Evolutionary conservation across 192 early-diverging fungal species (phyloP).

Genomic region (Coemansia sp.): DNA sequence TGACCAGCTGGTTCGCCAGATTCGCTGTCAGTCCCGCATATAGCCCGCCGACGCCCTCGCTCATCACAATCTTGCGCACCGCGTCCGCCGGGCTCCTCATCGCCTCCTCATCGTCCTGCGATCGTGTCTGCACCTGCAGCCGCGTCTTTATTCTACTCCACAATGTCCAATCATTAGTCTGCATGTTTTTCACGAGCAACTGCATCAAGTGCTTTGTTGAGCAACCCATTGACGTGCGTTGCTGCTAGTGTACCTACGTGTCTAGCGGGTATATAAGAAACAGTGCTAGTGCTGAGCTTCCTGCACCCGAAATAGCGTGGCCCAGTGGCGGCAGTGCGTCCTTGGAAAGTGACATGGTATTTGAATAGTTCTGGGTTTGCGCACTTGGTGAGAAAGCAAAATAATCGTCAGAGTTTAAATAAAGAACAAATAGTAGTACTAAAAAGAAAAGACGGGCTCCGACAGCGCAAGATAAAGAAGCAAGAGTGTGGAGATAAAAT

Average conservation of each 20-base stretch:
- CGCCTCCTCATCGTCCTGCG: conserved; percentile 34
- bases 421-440: neutral
- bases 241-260: conserved; percentile 45
- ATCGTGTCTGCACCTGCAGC: conserved; percentile 86
- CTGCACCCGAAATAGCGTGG: conserved; percentile 88
- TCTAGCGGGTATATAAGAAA: conserved; percentile 92
- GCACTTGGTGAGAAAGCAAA: no score
- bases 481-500: neutral
- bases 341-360: conserved; percentile 34
- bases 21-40: conserved; percentile 87
- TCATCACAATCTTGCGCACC: conserved; percentile 75
- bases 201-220: conserved; percentile 2
- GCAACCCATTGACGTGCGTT: neutral
- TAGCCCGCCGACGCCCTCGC: conserved; percentile 82
- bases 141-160: conserved; percentile 78
- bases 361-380: neutral
- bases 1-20: conserved; percentile 72
- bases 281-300: conserved; percentile 90
- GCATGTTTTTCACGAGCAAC: neutral
- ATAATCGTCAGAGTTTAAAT: neutral
- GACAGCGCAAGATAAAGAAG: neutral
- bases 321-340: conserved; percentile 75
- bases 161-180: conserved; percentile 1
- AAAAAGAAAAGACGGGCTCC: neutral
- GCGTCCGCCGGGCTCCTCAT: conserved; percentile 74